Percentiles rank a stretch among this genome's conserved stretches.
phyloP scores from a whole-genome alignment of 1,284 basidiomycete genomes.

The Irpex rosettiformis region DNA sequence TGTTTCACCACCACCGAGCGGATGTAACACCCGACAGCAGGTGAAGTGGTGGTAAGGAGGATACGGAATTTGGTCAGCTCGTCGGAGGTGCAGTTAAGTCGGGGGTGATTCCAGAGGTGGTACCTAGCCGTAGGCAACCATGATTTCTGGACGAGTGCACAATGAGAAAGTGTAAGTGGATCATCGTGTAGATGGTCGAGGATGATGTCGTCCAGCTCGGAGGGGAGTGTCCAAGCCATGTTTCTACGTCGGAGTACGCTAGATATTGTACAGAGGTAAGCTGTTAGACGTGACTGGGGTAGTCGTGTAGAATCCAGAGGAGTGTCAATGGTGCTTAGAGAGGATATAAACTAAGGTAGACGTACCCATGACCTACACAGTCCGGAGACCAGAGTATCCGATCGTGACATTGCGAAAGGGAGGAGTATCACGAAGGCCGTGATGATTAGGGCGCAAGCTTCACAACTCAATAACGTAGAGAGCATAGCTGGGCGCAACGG shows the following conservation, averaged over 20 bases:
- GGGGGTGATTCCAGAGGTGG: slow-evolving; percentile 10
- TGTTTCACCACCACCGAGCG: slow-evolving; percentile 5
- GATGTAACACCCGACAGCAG: slow-evolving; percentile 10
- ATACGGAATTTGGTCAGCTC: slow-evolving; percentile 1
- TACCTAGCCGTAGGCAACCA: slow-evolving; percentile 11
- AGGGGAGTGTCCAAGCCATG: slow-evolving; percentile 10
- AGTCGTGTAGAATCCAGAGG: background rate
- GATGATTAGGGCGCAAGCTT: background rate
- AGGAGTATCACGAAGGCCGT: background rate
- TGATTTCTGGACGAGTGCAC: slow-evolving; percentile 9
- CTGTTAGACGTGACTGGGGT: background rate
- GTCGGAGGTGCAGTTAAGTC: slow-evolving; percentile 2
- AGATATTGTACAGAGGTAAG: background rate
- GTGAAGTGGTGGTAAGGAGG: slow-evolving; percentile 4
- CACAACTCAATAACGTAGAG: background rate
- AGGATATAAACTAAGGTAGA: background rate
- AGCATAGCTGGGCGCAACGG: background rate
- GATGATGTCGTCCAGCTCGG: slow-evolving; percentile 15
- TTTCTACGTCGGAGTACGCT: background rate
- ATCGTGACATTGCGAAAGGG: background rate
- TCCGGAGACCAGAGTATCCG: background rate
- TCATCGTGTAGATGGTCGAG: slow-evolving; percentile 15
- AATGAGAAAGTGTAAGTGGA: background rate
- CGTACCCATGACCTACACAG: background rate
- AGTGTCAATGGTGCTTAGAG: background rate